Evolutionary conservation across 306 rosid species (phyloP), one percentile per base, ranked within the genome.

Genomic region (Prunus mira): DNA sequence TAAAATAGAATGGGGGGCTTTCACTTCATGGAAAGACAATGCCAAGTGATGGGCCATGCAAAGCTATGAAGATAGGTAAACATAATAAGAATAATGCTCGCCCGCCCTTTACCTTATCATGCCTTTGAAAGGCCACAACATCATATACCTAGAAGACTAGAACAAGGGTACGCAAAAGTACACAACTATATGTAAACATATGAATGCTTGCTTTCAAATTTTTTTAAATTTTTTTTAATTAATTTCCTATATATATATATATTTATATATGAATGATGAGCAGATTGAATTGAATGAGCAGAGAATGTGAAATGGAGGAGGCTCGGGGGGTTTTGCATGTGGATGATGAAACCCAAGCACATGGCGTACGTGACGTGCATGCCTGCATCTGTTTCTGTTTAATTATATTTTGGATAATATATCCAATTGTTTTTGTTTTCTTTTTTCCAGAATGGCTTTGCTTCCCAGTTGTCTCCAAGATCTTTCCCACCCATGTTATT

Each of bases 401-500:
- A 19, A 30, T 65, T 65, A 49, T 49, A 8, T 46, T 79, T 72
- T 14, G 43, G 69, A 86, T 84, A 85, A 81, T 86, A 74, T 86
- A 79, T 78, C 81, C 81, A 80, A 49, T 2, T 62, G 5, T 14
- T 71, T 83, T 68, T 22, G n/a, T 66, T 22, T 1, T 62, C 1
- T 9, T 1, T 62, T 67, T 28, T 67, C 46, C 9, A 70, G 18
- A 67, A 82, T 74, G 82, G 90, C 67, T 79, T 84, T 83, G 82
- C 75, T 88, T 85, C 87, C 83, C 19, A 60, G 19, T 60, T 60
- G 65, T 60, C 65, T 60, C 65, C 38, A 60, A 27, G 38, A 60
- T 80, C 72, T 80, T 86, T 73, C 73, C 88, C 86, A 85, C 78
- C 77, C 96, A 88, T 87, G 91, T 92, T 88, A 81, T 81, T 69